Percentiles rank a stretch among this genome's conserved stretches.
Evolutionary conservation across 2,329 filamentous ascomycete genomes (phyloP).

Genomic region (Curvularia verruculosa): DNA sequence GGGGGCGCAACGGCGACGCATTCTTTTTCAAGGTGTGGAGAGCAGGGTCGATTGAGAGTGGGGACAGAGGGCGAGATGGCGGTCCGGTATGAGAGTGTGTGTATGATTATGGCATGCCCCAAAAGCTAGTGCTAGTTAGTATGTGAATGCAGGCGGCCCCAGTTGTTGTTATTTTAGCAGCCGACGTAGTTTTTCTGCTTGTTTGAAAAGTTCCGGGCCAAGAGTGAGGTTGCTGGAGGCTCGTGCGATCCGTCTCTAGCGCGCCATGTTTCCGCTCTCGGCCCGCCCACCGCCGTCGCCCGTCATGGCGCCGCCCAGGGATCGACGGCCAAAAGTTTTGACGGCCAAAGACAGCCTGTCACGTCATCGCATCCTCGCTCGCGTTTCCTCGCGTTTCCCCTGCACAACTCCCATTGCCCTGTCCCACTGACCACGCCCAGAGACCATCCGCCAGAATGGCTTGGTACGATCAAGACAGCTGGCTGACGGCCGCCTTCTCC

Average conservation of each 20-base stretch:
- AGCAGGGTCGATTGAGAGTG: slow-evolving; percentile 5
- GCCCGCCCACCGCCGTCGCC: slow-evolving; percentile 23
- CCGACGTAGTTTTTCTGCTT: background rate
- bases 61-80: slow-evolving; percentile 26
- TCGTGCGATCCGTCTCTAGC: slow-evolving; percentile 25
- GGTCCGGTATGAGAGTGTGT: slow-evolving; percentile 43
- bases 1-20: slow-evolving; percentile 32
- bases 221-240: slow-evolving; percentile 42
- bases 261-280: slow-evolving; percentile 19
- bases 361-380: slow-evolving; percentile 27
- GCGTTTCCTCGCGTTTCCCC: background rate
- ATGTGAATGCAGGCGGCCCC: slow-evolving; percentile 35
- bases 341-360: slow-evolving; percentile 19
- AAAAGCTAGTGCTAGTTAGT: slow-evolving; percentile 34
- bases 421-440: background rate
- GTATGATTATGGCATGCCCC: slow-evolving; percentile 48
- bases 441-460: slow-evolving; percentile 30
- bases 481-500: slow-evolving; percentile 56
- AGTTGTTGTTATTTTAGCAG: slow-evolving; percentile 16
- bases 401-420: background rate
- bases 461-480: slow-evolving; percentile 50
- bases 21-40: slow-evolving; percentile 15
- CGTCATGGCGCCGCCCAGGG: slow-evolving; percentile 13
- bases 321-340: slow-evolving; percentile 18
- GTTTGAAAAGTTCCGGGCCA: slow-evolving; percentile 14